phyloP scores from a whole-genome alignment of 73 alveolate genomes.

The Paramecium sonneborni region DNA sequence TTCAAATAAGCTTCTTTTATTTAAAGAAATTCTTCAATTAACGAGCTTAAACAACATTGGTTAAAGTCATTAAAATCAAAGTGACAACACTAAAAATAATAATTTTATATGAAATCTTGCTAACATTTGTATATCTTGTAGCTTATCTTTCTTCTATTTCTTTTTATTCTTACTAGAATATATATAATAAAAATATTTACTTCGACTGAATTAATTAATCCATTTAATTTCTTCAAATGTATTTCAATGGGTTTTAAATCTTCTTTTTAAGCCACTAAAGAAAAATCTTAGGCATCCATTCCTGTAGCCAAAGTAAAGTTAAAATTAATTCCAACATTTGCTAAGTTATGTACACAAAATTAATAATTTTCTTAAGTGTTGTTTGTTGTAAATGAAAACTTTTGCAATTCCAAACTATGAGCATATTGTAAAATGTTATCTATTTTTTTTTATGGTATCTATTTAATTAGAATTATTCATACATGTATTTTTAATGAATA shows the following conservation, averaged over 20 bases:
- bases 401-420: neutral
- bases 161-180: conserved; percentile 27
- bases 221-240: conserved; percentile 18
- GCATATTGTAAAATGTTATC: conserved; percentile 10
- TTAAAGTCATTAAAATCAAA: neutral
- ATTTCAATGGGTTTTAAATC: conserved; percentile 45
- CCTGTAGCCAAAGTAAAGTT: neutral
- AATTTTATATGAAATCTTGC: conserved; percentile 26
- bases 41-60: conserved; percentile 6
- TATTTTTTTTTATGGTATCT: conserved; percentile 8
- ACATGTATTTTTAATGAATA: conserved; percentile 48
- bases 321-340: neutral
- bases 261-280: conserved; percentile 29
- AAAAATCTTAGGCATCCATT: conserved; percentile 39
- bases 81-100: neutral
- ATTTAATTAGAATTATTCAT: neutral
- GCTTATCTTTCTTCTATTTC: conserved; percentile 15
- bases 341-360: conserved; percentile 47
- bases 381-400: conserved; percentile 52
- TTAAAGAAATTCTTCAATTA: conserved; percentile 34
- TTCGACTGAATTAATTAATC: neutral
- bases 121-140: neutral
- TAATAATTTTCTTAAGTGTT: conserved; percentile 1
- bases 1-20: conserved; percentile 2
- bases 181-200: neutral